Evolutionary conservation across 768 basidiomycete genomes (phyloP), one percentile per base, ranked within the genome.

Genomic region (Boletus huronensis): DNA sequence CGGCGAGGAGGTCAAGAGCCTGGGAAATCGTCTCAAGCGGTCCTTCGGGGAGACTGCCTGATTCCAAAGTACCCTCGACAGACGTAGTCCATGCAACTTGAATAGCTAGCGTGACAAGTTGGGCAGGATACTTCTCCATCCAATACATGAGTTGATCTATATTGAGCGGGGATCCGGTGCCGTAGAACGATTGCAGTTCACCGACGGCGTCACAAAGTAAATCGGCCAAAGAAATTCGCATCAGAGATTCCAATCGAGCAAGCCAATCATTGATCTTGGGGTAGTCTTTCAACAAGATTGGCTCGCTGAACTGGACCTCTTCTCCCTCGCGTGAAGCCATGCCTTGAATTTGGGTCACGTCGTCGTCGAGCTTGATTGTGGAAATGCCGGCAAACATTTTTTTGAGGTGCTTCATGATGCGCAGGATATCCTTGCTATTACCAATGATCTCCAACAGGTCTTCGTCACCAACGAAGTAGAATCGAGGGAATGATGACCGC

Each of bases 331-430:
- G 80, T 1, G 97, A 98, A 13, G 91, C 84, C 87, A 98, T 96
- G 49, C 91, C 94, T 58, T 87, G 85, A 53, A 98, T 95, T 65
- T 88, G 82, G 5, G 91, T 87, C 58, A 90, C 69, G 44, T 94
- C 93, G 17, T 93, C 91, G 67, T 97, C 92, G 26, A 98, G 79
- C 62, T 76, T 80, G 61, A 98, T 79, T 0, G 93, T 94, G 1
- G 93, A 88, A 36, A 99, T 88, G 26, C 97, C 97, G 21, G 97
- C 97, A 72, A 99, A 99, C 97, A 99, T 99, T 81, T 99, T 99
- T 79, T 98, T 98, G 55, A 99, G 79, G 75, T 98, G 97, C 64
- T 99, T 99, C 92, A 97, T 93, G 72, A 98, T 91, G 36, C 97
- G 89, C 41, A 93, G 74, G 62, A 98, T 97, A 66, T 98, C 95